Evolutionary conservation across 441 rosid genomes (phyloP).

Genomic region (Pelargonium myrrhifolium): DNA sequence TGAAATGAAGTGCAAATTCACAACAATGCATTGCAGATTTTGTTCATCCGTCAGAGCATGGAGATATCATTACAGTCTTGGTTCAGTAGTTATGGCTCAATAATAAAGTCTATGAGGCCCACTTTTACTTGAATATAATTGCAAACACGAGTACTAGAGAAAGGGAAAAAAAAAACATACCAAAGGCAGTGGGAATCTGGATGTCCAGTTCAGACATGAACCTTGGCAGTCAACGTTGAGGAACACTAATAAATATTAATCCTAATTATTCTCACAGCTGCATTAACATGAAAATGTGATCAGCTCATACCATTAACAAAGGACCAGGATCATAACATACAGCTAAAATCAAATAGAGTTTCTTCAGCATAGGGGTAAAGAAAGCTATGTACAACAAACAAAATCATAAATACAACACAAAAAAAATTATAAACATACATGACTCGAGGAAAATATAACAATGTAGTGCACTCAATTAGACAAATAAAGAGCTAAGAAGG

Average conservation of each 20-base stretch:
- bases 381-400: no score
- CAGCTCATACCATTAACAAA: background rate
- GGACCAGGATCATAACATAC: no score
- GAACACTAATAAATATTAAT: background rate
- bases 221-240: constrained; percentile 27
- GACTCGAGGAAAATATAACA: no score
- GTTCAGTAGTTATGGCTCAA: no score
- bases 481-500: no score
- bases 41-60: no score
- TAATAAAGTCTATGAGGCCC: background rate
- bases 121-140: background rate
- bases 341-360: background rate
- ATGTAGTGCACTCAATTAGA: no score
- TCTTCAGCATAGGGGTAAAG: background rate
- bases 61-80: no score
- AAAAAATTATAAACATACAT: no score
- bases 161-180: constrained; percentile 17
- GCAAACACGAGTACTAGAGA: background rate
- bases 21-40: no score
- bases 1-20: background rate
- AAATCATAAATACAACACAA: no score
- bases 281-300: background rate
- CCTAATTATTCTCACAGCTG: background rate
- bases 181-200: constrained; percentile 41
- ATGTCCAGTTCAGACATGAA: constrained; percentile 48